These are phyloP conservation scores for Calvatia gigantea DNA, from an alignment of 768 basidiomycete species.

Conservation along the genomic window DNA sequence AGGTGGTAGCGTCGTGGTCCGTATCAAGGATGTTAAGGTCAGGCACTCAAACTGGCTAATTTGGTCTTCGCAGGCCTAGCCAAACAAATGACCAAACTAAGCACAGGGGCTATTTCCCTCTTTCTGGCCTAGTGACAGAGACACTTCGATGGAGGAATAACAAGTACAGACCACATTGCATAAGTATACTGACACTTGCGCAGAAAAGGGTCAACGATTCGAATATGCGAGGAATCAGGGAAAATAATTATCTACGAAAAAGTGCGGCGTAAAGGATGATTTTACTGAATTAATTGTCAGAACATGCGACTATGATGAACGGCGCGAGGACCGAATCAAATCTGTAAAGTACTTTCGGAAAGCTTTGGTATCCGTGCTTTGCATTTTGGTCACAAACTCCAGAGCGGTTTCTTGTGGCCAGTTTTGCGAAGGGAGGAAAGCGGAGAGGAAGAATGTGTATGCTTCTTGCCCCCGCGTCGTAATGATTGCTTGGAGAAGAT, in stretches of 20 bases:
- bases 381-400: conserved; percentile 75
- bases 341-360: conserved; percentile 89
- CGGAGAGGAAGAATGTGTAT: conserved; percentile 70
- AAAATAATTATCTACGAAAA: conserved; percentile 9
- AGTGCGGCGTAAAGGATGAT: not conserved
- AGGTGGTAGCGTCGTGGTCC: not conserved
- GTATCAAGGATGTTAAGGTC: not conserved
- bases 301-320: conserved; percentile 44
- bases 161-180: not conserved
- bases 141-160: not conserved
- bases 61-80: not conserved
- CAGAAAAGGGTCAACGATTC: not conserved
- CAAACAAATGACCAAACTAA: conserved; percentile 2
- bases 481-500: conserved; percentile 74
- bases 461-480: conserved; percentile 81
- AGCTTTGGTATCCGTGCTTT: conserved; percentile 66
- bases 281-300: not conserved
- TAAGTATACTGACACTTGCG: not conserved
- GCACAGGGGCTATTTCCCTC: not conserved
- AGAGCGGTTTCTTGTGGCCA: conserved; percentile 78
- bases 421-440: conserved; percentile 84
- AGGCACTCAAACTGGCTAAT: not conserved
- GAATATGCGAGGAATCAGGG: not conserved
- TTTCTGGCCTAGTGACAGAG: not conserved
- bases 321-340: conserved; percentile 71